These are phyloP conservation scores for Drosera capensis DNA, from an alignment of 148 eudicot species.

Conservation along the genomic window DNA sequence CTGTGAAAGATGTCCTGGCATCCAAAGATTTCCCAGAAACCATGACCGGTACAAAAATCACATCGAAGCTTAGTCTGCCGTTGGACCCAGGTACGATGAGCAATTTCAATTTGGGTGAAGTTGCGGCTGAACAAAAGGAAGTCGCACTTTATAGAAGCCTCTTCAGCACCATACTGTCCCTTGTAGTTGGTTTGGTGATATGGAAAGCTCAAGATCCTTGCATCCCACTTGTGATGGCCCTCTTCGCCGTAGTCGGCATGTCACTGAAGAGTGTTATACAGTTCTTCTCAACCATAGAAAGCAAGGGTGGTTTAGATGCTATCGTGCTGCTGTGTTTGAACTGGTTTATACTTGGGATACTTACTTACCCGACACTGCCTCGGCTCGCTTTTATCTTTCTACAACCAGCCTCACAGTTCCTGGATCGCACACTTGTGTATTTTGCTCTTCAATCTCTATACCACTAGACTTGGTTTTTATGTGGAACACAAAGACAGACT, in stretches of 20 bases:
- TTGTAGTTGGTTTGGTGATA: constrained; percentile 46
- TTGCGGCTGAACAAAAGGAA: constrained; percentile 20
- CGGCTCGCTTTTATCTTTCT: constrained; percentile 23
- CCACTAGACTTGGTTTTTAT: too few species aligned
- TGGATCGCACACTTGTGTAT: too few species aligned
- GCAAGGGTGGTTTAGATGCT: constrained; percentile 48
- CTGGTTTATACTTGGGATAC: constrained; percentile 74
- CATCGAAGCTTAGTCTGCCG: constrained; percentile 9
- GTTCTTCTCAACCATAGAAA: constrained; percentile 37
- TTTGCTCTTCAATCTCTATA: too few species aligned
- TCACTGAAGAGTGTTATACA: constrained; percentile 48
- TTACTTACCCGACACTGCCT: constrained; percentile 57
- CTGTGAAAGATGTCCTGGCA: constrained; percentile 6
- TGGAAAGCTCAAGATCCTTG: constrained; percentile 70
- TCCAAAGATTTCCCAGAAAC: constrained; percentile 4
- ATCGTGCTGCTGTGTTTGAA: constrained; percentile 69
- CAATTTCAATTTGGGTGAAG: constrained; percentile 8
- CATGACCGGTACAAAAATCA: background rate
- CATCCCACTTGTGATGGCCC: constrained; percentile 67
- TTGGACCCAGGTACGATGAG: constrained; percentile 10
- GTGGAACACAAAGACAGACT: too few species aligned
- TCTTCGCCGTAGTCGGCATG: constrained; percentile 55
- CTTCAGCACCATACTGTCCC: constrained; percentile 53
- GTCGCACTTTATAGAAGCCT: constrained; percentile 42
- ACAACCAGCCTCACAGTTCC: too few species aligned